Evolutionary conservation across 2,329 filamentous ascomycete species (phyloP), one percentile per base, ranked within the genome.

Genomic region (Zasmidium cellare): DNA sequence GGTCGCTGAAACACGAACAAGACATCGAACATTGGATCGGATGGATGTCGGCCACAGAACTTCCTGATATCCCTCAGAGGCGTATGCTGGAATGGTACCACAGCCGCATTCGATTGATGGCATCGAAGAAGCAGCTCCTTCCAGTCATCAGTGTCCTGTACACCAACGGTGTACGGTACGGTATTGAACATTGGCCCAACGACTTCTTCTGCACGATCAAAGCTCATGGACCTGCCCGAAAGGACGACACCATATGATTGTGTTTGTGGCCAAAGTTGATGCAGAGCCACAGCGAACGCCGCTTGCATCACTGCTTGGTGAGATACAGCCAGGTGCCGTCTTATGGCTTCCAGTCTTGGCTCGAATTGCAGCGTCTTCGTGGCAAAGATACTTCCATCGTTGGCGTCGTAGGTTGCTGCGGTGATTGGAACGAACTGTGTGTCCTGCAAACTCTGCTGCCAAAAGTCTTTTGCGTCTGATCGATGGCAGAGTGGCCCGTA

Each of bases 161-260:
- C 63, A 5, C 76, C 69, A 31, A 86, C 74, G 55, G 84, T 80
- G 69, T 89, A 91, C 0, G 92, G 91, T 1, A 97, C 77, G 0
- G 92, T 96, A 70, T 97, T 97, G 80, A 97, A 96, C 19, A 97
- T 76, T 0, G 93, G 92, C 0, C 92, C 93, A 45, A 94, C 82
- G 0, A 90, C 84, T 20, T 79, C 70, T 48, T 92, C 88, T 1
- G 87, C 82, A 1, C 79, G 79, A 7, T 87, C 81, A 12, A 91
- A 75, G 46, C 89, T 84, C 3, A 96, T 83, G 0, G 86, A 84
- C 58, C 92, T 83, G 0, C 92, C 93, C 6, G 92, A 94, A 0
- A 90, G 82, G 12, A 97, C 82, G 19, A 96, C 77, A 0, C 93
- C 93, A 14, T 92, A 78, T 0, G 84, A 83, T 1, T 83, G 74